Evolutionary conservation across 371 early-diverging fungal genomes (phyloP).

Genomic region (Amoeboaphelidium protococcarum): DNA sequence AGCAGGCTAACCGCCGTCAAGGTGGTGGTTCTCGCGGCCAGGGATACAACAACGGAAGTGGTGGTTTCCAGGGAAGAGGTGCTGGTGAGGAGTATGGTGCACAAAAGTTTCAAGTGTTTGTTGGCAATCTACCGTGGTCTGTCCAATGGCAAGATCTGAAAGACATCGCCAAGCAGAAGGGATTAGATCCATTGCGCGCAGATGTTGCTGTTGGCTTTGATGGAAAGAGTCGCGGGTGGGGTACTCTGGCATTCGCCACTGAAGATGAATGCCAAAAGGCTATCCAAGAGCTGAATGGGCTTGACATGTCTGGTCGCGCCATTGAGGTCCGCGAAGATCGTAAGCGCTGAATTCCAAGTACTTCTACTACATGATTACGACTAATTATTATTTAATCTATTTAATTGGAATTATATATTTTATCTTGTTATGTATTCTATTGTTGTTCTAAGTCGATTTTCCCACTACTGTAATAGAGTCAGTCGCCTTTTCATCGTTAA

Average conservation of each 20-base stretch:
- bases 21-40: too few relatives aligned
- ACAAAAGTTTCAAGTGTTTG: not conserved
- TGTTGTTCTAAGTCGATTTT: too few relatives aligned
- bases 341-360: not conserved
- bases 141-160: not conserved
- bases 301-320: not conserved
- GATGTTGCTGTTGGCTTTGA: constrained; percentile 37
- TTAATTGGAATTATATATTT: too few relatives aligned
- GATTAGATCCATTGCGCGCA: constrained; percentile 15
- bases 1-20: too few relatives aligned
- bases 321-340: not conserved
- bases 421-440: too few relatives aligned
- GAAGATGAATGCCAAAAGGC: constrained; percentile 37
- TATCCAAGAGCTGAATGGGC: not conserved
- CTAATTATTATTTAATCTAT: too few relatives aligned
- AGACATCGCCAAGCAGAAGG: not conserved
- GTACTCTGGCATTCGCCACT: constrained; percentile 36
- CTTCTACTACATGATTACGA: not conserved
- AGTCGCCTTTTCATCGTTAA: too few relatives aligned
- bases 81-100: not conserved
- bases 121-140: not conserved
- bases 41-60: not conserved
- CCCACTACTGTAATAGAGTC: too few relatives aligned
- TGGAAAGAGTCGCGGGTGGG: constrained; percentile 38
- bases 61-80: not conserved